Percentiles rank a stretch among this genome's conserved stretches.
Evolutionary conservation across 495 filamentous ascomycete species (phyloP).

Genomic region (Aspergillus nidulans): DNA sequence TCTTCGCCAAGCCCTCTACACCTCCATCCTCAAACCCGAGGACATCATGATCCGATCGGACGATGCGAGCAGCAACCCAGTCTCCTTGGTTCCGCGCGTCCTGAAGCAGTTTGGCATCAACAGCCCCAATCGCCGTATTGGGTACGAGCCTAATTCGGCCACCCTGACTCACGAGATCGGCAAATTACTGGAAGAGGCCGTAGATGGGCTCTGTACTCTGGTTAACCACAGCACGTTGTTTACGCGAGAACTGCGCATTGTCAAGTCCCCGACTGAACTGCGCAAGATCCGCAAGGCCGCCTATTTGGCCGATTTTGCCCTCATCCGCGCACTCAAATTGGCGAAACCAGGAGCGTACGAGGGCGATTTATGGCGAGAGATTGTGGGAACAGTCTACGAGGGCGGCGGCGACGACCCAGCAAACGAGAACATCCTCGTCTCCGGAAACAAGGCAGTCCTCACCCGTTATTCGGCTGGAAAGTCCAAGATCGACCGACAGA

Average conservation of each 20-base stretch:
- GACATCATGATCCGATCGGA: constrained; percentile 23
- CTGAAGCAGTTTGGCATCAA: constrained; percentile 20
- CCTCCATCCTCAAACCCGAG: constrained; percentile 17
- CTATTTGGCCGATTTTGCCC: constrained; percentile 22
- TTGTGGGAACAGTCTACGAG: constrained; percentile 21
- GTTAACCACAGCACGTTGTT: constrained; percentile 21
- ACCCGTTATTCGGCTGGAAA: constrained; percentile 25
- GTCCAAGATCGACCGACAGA: constrained; percentile 18
- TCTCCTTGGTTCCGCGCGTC: constrained; percentile 20
- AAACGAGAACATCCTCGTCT: constrained; percentile 26
- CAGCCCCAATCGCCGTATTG: constrained; percentile 16
- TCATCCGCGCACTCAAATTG: constrained; percentile 19
- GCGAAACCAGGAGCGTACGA: constrained; percentile 24
- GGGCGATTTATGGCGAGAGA: constrained; percentile 23
- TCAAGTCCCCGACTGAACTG: constrained; percentile 22
- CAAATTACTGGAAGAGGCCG: constrained; percentile 16
- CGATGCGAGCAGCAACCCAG: constrained; percentile 21
- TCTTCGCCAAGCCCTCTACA: constrained; percentile 23
- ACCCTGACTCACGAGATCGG: constrained; percentile 18
- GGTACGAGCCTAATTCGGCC: constrained; percentile 21
- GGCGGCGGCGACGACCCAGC: constrained; percentile 24
- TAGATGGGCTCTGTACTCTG: constrained; percentile 15
- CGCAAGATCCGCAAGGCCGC: constrained; percentile 25
- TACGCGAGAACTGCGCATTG: constrained; percentile 19
- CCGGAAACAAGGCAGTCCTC: constrained; percentile 24